Base-by-base conservation (phyloP, 495 filamentous ascomycete species). In the Penicillium arizonense region DNA sequence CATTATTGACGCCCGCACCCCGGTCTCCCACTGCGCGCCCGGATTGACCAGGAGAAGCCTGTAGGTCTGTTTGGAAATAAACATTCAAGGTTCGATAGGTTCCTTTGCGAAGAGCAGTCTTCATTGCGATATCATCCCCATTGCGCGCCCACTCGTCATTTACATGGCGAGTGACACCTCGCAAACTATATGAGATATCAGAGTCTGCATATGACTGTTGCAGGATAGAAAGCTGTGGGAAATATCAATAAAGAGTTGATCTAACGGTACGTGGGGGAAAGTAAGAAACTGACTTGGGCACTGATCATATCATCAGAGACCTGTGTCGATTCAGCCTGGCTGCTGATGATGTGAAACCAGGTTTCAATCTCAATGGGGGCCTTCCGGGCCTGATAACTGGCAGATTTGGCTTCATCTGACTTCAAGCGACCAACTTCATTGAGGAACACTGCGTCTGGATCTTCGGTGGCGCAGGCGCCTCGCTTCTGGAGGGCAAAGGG, bases 61-160 rank as follows among this genome's bases (percentile, higher is more conserved):
- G 70, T 13, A 80, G 70, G 42, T 79, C 62, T 41, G 75, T 72
- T 58, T 80, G 77, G 58, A 80, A 79, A 48, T 80, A 82, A 11
- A 82, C 66, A 55, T 82, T 82, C 10, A 82, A 59, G 5, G 73
- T 75, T 28, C 49, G 53, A 55, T 82, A 82, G 40, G 41, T 73
- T 37, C 79, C 78, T 50, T 61, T 65, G 12, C 87, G 83, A 3
- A 92, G 77, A 4, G 81, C 74, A 5, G 82, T 63, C 56, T 91
- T 91, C 61, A 86, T 80, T 2, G 80, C 77, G 2, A 77, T 53
- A 32, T 86, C 86, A 33, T 87, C 80, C 12, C 79, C 61, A 36
- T 82, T 78, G n/a, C 80, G 77, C 24, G 90, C 77, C 59, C 88
- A 87, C 13, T 78, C 76, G 50, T 87, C 85, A 61, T 87, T 90